Evolutionary conservation across 2,329 filamentous ascomycete genomes (phyloP), one percentile per base, ranked within the genome.

Genomic region (Hyphodiscus sp.): DNA sequence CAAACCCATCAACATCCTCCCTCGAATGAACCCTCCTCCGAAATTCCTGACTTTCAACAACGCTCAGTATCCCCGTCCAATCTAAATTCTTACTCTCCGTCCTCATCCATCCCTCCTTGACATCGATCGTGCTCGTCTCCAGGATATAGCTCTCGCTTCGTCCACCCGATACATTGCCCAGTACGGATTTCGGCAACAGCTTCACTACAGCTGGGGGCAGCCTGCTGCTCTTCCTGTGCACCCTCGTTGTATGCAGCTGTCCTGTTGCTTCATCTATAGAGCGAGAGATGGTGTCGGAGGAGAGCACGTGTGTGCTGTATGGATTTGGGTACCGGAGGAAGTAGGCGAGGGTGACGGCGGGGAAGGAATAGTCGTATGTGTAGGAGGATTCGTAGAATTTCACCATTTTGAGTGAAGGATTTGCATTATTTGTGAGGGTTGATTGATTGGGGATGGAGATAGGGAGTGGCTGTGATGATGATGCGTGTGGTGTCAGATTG

Each of bases 321-420:
- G 89, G 89, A 67, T 92, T 94, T 55, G 87, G 90, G 73, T 94
- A 94, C 61, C 89, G 87, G 48, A 94, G 85, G 73, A 92, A 94
- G 78, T 90, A 94, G 73, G 89, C 89, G 70, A 94, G 85, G 47
- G 88, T 90, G 58, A 94, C 89, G 69, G 88, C 88, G 58, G 87
- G 84, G 74, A 92, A 92, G 47, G 87, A 85, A 71, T 92, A 89
- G 60, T 84, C 79, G 77, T 91, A 91, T 65, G 79, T 81, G 69
- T 88, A 86, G 71, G 80, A 82, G 63, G 81, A 83, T 51, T 68
- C 66, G 62, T 65, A 68, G 59, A 68, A 69, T 62, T 68, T 69
- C 45, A 69, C 67, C 67, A 69, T 69, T 56, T 52, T 48, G 50
- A 38, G 47, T 51, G 29, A 20, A 29, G 52, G 38, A 41, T 47